Base-by-base conservation (phyloP, 1,139 yeast species). In the Candida sp. region DNA sequence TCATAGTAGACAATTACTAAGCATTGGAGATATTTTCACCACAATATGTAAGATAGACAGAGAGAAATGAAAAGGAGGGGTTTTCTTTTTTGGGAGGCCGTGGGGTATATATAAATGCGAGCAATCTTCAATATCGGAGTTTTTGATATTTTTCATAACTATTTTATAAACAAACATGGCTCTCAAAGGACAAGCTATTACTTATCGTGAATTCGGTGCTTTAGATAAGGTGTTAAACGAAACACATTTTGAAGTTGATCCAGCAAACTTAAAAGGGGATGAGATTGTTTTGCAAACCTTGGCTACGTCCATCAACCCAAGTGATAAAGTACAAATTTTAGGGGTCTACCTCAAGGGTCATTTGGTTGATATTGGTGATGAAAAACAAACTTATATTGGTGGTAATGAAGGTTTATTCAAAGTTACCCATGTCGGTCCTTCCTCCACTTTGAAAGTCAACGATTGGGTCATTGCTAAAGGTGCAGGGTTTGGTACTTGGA, bases 221-320 rank as follows among this genome's bases (percentile, higher is more conserved):
- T 44, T 57, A 15, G 27, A 43, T 6, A 47, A 52, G 35, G 45
- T 51, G 15, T 49, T 64, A 22, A 12, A 36, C 4, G 47, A 45
- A 7, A 51, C 61, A n/a, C 39, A 39, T 1, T 58, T 47, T 54
- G 63, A 67, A 21, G 65, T 81, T 39, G 68, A 66, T 38, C 68
- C 70, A 33, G 58, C 64, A 36, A 55, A 60, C 5, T 59, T 70
- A 21, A 59, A 60, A 36, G 58, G 66, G 27, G 57, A 68, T 42
- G 70, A 81, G 43, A 72, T 82, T 19, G 63, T 82, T 21, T 64
- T 82, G 33, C 68, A 75, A 56, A 64, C 85, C 5, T 64, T 90
- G 43, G 97, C 95, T 0, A 79, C 89, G 43, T 97, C 98, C 3
- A 77, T 91, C 50, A 91, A 91, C 58, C 98, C 98, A 0, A 86